Conservation (phyloP, 768 basidiomycete species). For the Dioszegia hungarica region DNA sequence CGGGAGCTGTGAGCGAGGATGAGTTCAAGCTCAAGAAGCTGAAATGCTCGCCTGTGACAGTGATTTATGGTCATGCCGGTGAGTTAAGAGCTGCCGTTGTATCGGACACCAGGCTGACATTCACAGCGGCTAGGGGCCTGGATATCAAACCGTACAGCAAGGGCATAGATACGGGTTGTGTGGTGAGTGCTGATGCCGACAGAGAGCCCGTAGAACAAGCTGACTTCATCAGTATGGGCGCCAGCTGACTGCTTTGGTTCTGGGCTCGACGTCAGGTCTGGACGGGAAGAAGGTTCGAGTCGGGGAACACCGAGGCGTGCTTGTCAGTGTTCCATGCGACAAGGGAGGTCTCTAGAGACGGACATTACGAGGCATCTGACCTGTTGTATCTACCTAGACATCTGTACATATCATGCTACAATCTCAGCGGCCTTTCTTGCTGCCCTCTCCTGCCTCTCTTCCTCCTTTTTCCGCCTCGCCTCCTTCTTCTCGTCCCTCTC, state of each 20-base stretch:
- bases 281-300: slow-evolving; percentile 53
- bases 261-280: slow-evolving; percentile 48
- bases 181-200: slow-evolving; percentile 52
- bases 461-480: slow-evolving; percentile 26
- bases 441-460: slow-evolving; percentile 10
- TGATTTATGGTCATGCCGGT: slow-evolving; percentile 74
- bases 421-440: background rate
- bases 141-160: slow-evolving; percentile 77
- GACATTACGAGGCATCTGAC: background rate
- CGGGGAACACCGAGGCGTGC: slow-evolving; percentile 57
- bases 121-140: slow-evolving; percentile 69
- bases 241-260: slow-evolving; percentile 64
- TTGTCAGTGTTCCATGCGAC: slow-evolving; percentile 58
- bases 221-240: slow-evolving; percentile 56
- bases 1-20: slow-evolving; percentile 8
- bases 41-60: slow-evolving; percentile 51
- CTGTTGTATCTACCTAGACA: background rate
- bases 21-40: slow-evolving; percentile 15
- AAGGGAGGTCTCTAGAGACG: slow-evolving; percentile 24
- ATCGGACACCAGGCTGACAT: background rate
- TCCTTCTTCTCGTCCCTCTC: slow-evolving; percentile 37
- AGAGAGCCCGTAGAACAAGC: background rate
- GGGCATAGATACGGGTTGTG: slow-evolving; percentile 83
- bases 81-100: background rate
- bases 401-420: background rate